Evolutionary conservation across 2,329 filamentous ascomycete genomes (phyloP).

Genomic region (Aspergillus melleus): DNA sequence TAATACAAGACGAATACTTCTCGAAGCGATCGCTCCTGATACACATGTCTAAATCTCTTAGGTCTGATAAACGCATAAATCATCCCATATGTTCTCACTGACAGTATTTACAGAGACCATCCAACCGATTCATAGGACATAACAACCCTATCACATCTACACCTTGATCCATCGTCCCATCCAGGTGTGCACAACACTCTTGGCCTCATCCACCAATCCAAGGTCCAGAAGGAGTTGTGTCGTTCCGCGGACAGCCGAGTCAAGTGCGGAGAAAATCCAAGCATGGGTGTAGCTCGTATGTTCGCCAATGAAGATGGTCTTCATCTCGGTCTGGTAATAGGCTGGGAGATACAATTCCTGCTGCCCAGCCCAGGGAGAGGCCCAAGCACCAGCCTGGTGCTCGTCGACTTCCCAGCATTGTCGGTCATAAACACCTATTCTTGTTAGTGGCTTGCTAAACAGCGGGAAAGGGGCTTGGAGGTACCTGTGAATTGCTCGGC

Average conservation of each 20-base stretch:
- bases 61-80: too few relatives aligned
- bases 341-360: conserved; percentile 70
- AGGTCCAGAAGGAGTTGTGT: conserved; percentile 63
- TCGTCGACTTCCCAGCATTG: conserved; percentile 66
- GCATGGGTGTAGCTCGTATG: conserved; percentile 72
- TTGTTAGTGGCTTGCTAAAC: not conserved
- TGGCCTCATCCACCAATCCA: conserved; percentile 69
- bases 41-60: too few relatives aligned
- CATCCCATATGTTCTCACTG: not conserved
- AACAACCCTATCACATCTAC: not conserved
- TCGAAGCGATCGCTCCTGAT: too few relatives aligned
- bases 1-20: too few relatives aligned
- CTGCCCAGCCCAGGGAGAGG: conserved; percentile 60
- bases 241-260: conserved; percentile 66
- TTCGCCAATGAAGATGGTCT: conserved; percentile 69
- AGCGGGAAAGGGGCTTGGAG: not conserved
- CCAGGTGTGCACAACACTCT: conserved; percentile 63
- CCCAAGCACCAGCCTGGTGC: conserved; percentile 64
- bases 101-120: not conserved
- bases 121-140: not conserved
- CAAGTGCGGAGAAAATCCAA: conserved; percentile 56
- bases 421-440: conserved; percentile 53
- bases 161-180: conserved; percentile 65
- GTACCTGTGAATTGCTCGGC: conserved; percentile 62
- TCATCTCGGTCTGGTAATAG: conserved; percentile 69